Evolutionary conservation across 2,329 filamentous ascomycete species (phyloP).

Genomic region (Fusarium odoratissimum): DNA sequence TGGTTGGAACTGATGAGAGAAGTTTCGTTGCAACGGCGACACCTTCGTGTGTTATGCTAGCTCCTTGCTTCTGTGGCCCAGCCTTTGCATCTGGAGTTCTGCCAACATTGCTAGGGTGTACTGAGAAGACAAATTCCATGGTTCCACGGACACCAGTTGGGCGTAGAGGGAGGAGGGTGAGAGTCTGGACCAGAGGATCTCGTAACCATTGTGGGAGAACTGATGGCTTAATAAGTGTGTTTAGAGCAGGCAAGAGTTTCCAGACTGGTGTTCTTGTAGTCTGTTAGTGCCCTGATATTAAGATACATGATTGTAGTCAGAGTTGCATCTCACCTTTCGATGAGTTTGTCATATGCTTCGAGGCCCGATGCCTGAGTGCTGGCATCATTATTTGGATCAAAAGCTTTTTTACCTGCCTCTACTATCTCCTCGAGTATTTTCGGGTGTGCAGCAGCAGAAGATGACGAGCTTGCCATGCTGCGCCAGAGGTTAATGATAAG

Average conservation of each 20-base stretch:
- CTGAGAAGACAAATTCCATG: conserved; percentile 77
- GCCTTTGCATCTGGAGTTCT: conserved; percentile 53
- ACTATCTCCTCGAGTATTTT: conserved; percentile 52
- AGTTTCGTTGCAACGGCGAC: conserved; percentile 72
- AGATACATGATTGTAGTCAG: not conserved
- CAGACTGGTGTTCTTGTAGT: conserved; percentile 54
- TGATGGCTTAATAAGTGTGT: conserved; percentile 71
- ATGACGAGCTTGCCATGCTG: conserved; percentile 46
- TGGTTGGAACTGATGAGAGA: conserved; percentile 68
- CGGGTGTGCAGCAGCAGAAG: conserved; percentile 34
- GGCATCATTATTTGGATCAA: conserved; percentile 56
- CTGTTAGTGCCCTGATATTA: conserved; percentile 11
- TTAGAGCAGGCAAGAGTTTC: conserved; percentile 70
- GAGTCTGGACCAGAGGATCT: conserved; percentile 63
- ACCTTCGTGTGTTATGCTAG: conserved; percentile 75
- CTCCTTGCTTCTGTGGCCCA: conserved; percentile 65
- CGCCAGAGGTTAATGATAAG: not conserved
- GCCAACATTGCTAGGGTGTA: conserved; percentile 67
- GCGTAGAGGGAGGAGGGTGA: conserved; percentile 71
- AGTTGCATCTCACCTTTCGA: conserved; percentile 57
- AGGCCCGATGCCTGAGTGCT: conserved; percentile 50
- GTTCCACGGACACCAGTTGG: conserved; percentile 73
- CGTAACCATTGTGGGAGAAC: conserved; percentile 70
- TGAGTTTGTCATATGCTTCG: conserved; percentile 58
- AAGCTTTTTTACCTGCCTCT: conserved; percentile 60